Conservation (phyloP, 495 filamentous ascomycete species). For the Aspergillus leporis region DNA sequence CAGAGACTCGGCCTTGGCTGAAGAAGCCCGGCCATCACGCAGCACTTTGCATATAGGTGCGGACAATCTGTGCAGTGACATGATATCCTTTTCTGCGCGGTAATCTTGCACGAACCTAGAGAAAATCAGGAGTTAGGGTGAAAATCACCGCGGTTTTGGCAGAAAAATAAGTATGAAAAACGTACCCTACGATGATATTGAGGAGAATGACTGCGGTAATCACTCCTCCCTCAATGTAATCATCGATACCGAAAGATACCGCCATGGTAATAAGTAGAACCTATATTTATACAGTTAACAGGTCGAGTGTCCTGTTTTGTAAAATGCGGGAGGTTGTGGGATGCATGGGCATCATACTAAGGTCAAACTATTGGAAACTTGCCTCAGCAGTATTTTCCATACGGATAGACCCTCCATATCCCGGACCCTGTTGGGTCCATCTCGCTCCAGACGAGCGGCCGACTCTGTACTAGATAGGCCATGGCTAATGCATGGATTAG, state of each 20-base stretch:
- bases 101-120: constrained; percentile 74
- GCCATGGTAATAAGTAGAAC: constrained; percentile 84
- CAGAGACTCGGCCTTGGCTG: constrained; percentile 69
- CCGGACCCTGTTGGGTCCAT: constrained; percentile 62
- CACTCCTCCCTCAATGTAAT: constrained; percentile 83
- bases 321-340: background rate
- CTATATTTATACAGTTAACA: constrained; percentile 36
- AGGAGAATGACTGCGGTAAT: constrained; percentile 78
- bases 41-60: constrained; percentile 78
- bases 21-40: constrained; percentile 64
- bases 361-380: constrained; percentile 67
- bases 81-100: constrained; percentile 82
- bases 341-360: constrained; percentile 38
- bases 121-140: background rate
- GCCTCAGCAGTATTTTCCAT: constrained; percentile 58
- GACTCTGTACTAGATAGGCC: constrained; percentile 60
- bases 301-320: constrained; percentile 11
- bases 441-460: constrained; percentile 49
- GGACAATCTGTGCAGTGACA: constrained; percentile 73
- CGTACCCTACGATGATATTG: constrained; percentile 70
- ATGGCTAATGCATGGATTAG: constrained; percentile 31
- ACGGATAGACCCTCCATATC: constrained; percentile 55
- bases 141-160: background rate
- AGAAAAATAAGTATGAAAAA: background rate
- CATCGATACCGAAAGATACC: constrained; percentile 74